Percentiles rank a stretch among this genome's conserved stretches.
Conservation (phyloP, 2,329 filamentous ascomycete genomes). For the Penicillium sumatraense region DNA sequence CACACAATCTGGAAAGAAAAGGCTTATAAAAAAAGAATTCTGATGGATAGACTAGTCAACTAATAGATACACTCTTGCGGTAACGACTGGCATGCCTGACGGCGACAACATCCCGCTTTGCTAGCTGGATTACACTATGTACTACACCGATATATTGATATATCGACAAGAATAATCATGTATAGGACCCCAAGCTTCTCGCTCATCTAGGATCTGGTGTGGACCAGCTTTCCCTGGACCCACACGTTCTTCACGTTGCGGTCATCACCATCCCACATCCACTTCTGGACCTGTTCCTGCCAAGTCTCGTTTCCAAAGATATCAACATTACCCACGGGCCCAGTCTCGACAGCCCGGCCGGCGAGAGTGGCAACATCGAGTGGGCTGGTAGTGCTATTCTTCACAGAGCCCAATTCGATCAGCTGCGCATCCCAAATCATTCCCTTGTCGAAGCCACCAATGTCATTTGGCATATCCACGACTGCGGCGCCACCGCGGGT, state of each 20-base stretch:
- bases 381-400: conserved; percentile 26
- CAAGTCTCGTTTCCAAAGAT: conserved; percentile 91
- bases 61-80: neutral
- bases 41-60: neutral
- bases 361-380: conserved; percentile 1
- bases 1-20: no score
- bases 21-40: neutral
- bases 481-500: conserved; percentile 84
- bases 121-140: conserved; percentile 30
- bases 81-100: conserved; percentile 4
- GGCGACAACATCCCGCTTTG: neutral
- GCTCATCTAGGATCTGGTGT: conserved; percentile 43
- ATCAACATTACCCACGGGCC: conserved; percentile 71
- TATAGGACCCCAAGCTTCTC: neutral
- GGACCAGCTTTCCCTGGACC: conserved; percentile 83
- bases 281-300: conserved; percentile 87
- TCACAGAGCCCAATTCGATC: conserved; percentile 64
- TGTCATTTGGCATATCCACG: conserved; percentile 70
- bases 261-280: conserved; percentile 93
- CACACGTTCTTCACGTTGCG: conserved; percentile 87
- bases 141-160: no score
- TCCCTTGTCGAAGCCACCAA: conserved; percentile 86
- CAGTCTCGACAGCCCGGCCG: conserved; percentile 40
- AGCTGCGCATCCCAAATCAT: conserved; percentile 93
- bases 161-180: conserved; percentile 61